Base-by-base conservation (phyloP, 2,329 filamentous ascomycete genomes). In the Penicillium palitans region DNA sequence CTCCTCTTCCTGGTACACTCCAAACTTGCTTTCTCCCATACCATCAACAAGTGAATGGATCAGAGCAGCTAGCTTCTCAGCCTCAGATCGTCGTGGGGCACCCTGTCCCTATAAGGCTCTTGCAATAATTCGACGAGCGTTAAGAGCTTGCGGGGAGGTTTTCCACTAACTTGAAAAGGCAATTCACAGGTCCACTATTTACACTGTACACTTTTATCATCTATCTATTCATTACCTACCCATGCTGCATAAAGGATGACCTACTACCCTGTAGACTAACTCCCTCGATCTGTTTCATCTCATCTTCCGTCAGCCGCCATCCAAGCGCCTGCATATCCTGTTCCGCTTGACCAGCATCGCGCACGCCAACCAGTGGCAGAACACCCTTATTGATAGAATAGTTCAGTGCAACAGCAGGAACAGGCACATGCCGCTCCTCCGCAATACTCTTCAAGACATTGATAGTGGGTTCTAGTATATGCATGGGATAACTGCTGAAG, bases 371-470 rank as follows among this genome's bases (percentile, higher is more conserved):
- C 3, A 80, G 61, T 0, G 78, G 79, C 6, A 79, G 67, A 8
- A 75, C 74, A 0, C 78, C 78, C 66, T 80, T 81, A 49, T 73
- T 74, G 31, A 80, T 72, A 10, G 74, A 74, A 61, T 75, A 80
- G 59, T 81, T 81, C 33, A 81, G 61, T 37, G 77, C 76, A 4
- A 80, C 74, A 1, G 77, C 76, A 27, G 74, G 70, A 17, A 73
- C 61, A 19, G 62, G 63, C 15, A 76, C 72, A 6, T 68, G 70
- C 10, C 67, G 69, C 54, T 72, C 70, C 9, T 73, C 70, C 0
- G 73, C 74, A 53, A 79, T 76, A 25, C 61, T 61, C 37, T 72
- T 70, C 49, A 79, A 61, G 6, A 73, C 69, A 6, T 71, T 66
- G 12, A 79, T 57, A 0, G 75, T 67, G 5, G 74, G 75, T 55